A percentile compares a stretch with the other conserved stretches of the same genome.
These are phyloP conservation scores for Agrocybe praecox DNA, from an alignment of 768 basidiomycete species.

Conservation along the genomic window DNA sequence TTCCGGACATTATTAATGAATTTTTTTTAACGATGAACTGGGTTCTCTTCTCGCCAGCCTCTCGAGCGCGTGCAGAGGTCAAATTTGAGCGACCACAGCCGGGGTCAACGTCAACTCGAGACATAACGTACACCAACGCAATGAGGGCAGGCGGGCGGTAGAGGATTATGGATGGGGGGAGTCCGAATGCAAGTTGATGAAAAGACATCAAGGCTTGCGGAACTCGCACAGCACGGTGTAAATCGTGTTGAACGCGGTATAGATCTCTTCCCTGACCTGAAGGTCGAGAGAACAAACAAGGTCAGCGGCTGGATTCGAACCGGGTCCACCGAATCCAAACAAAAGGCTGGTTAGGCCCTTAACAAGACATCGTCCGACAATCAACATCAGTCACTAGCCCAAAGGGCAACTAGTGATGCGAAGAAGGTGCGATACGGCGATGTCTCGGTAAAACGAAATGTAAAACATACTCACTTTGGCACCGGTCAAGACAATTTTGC, in stretches of 20 bases:
- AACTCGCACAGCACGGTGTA: conserved; percentile 98
- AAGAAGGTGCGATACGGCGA: conserved; percentile 12
- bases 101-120: conserved; percentile 10
- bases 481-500: conserved; percentile 98
- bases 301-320: conserved; percentile 56
- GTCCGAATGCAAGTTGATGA: conserved; percentile 17
- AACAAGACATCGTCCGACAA: conserved; percentile 19
- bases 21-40: conserved; percentile 14
- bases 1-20: conserved; percentile 25
- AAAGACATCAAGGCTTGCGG: conserved; percentile 69
- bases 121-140: conserved; percentile 13
- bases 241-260: conserved; percentile 99
- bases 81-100: conserved; percentile 8
- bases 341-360: conserved; percentile 12
- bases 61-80: conserved; percentile 20
- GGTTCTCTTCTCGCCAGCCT: conserved; percentile 21
- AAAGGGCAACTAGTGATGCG: conserved; percentile 7
- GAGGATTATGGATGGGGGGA: conserved; percentile 6
- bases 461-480: conserved; percentile 77
- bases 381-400: conserved; percentile 13
- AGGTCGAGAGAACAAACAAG: conserved; percentile 33
- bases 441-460: conserved; percentile 22
- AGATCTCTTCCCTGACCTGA: conserved; percentile 98
- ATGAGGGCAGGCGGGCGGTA: conserved; percentile 19
- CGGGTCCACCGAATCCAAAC: conserved; percentile 36